Percentiles rank a stretch among this genome's conserved stretches.
Evolutionary conservation across 164 flowering plant species (phyloP).

Genomic region (Berberis thunbergii): DNA sequence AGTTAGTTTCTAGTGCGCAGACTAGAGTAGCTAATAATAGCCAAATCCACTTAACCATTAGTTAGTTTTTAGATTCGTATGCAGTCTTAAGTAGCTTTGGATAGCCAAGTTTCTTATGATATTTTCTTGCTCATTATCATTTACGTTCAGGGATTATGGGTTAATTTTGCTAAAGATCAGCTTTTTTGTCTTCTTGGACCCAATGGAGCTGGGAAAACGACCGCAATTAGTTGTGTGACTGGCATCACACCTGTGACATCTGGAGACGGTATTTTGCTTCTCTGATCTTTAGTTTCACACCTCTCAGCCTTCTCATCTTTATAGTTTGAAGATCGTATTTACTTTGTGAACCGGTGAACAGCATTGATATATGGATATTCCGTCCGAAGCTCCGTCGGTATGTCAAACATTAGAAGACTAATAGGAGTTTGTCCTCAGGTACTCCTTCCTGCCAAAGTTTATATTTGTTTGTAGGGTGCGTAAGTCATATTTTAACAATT

Average conservation of each 20-base stretch:
- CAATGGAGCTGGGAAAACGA: slow-evolving; percentile 98
- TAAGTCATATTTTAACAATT: background rate
- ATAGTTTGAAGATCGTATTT: background rate
- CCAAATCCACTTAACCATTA: background rate
- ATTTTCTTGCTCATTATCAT: background rate
- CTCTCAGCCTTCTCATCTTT: background rate
- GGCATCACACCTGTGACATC: slow-evolving; percentile 88
- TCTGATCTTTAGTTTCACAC: slow-evolving; percentile 2
- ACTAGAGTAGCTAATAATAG: too few species aligned
- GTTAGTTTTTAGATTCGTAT: background rate
- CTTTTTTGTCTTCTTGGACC: slow-evolving; percentile 99
- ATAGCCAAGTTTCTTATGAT: background rate
- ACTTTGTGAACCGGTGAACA: slow-evolving; percentile 22
- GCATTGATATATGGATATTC: slow-evolving; percentile 87
- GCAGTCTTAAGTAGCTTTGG: too few species aligned
- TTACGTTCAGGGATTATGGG: slow-evolving; percentile 73
- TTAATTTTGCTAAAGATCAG: slow-evolving; percentile 81
- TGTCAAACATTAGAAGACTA: slow-evolving; percentile 72
- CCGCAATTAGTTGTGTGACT: slow-evolving; percentile 88
- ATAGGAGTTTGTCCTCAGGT: slow-evolving; percentile 99
- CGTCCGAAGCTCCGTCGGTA: slow-evolving; percentile 64
- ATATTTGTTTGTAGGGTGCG: slow-evolving; percentile 1
- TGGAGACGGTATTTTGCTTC: slow-evolving; percentile 73
- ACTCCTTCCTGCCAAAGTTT: slow-evolving; percentile 4
- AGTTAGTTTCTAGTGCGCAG: too few species aligned